A percentile compares a stretch with the other conserved stretches of the same genome.
These are phyloP conservation scores for Cadophora malorum DNA, from an alignment of 2,329 filamentous ascomycete species.

Conservation along the genomic window DNA sequence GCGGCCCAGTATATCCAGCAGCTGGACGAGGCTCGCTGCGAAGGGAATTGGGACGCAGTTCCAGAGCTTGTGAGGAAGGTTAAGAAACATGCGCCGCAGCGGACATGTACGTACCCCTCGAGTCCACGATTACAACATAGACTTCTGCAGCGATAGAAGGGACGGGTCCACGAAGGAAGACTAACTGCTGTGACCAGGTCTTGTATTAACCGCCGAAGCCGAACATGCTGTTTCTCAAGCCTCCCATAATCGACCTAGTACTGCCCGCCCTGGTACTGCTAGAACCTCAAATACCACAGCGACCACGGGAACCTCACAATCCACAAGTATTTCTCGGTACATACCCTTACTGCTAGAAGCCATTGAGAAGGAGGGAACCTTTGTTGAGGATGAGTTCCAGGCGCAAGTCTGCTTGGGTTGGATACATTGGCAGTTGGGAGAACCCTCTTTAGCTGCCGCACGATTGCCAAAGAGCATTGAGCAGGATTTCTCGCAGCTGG, in stretches of 20 bases:
- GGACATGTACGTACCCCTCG: conserved; percentile 70
- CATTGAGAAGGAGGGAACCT: conserved; percentile 62
- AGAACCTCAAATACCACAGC: conserved; percentile 30
- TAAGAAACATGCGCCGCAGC: conserved; percentile 87
- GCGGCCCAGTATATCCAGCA: conserved; percentile 80
- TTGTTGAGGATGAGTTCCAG: conserved; percentile 71
- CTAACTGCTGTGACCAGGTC: conserved; percentile 56
- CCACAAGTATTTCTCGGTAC: conserved; percentile 39
- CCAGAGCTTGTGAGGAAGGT: conserved; percentile 92
- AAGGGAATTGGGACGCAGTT: conserved; percentile 84
- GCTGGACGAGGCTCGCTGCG: conserved; percentile 86
- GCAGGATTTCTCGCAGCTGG: conserved; percentile 58
- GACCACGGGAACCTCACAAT: conserved; percentile 32
- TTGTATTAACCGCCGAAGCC: conserved; percentile 72
- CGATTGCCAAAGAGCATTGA: conserved; percentile 70
- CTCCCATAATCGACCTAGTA: conserved; percentile 42
- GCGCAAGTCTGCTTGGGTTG: conserved; percentile 84
- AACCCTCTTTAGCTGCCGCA: conserved; percentile 66
- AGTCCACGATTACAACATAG: background rate
- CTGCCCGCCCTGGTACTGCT: conserved; percentile 31
- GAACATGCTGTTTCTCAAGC: conserved; percentile 69
- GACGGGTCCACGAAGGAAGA: background rate
- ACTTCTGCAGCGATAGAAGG: background rate
- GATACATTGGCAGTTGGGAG: conserved; percentile 79
- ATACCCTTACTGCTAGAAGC: conserved; percentile 55